phyloP scores from a whole-genome alignment of 2,329 filamentous ascomycete genomes.

The Colletotrichum cordylinicola region DNA sequence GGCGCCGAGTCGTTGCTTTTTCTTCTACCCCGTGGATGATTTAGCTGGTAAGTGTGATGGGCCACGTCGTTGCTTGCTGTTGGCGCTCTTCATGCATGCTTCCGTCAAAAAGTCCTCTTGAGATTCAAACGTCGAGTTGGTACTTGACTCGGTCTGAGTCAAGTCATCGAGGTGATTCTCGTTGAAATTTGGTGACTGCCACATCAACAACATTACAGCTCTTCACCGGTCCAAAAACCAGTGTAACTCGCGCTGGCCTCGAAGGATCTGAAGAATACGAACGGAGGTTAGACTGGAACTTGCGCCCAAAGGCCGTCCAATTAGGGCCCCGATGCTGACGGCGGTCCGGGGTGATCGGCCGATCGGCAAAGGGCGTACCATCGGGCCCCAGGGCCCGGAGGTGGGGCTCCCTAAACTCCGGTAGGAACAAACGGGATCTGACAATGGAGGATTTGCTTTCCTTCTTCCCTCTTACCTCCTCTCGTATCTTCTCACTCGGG shows the following conservation, averaged over 20 bases:
- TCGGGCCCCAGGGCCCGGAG: neutral
- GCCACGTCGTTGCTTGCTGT: neutral
- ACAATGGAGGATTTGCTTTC: neutral
- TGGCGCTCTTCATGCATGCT: neutral
- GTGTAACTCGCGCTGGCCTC: fast-evolving
- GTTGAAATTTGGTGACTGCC: neutral
- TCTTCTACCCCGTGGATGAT: neutral
- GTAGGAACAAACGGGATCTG: neutral
- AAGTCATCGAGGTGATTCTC: neutral
- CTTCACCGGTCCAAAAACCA: neutral
- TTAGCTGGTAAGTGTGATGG: neutral
- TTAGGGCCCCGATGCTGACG: neutral
- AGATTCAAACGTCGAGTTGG: neutral
- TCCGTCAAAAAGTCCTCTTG: neutral
- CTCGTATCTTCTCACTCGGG: neutral
- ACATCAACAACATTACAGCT: neutral
- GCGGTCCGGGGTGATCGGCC: neutral
- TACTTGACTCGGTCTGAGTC: neutral
- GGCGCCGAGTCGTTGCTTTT: neutral
- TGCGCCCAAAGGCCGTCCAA: neutral
- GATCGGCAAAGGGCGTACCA: neutral
- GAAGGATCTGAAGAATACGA: neutral
- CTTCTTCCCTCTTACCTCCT: neutral
- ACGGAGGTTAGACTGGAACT: neutral
- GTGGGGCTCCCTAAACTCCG: neutral